Percentiles rank a stretch among this genome's conserved stretches.
Evolutionary conservation across 2,329 filamentous ascomycete species (phyloP).

Genomic region (Pestalotiopsis sp.): DNA sequence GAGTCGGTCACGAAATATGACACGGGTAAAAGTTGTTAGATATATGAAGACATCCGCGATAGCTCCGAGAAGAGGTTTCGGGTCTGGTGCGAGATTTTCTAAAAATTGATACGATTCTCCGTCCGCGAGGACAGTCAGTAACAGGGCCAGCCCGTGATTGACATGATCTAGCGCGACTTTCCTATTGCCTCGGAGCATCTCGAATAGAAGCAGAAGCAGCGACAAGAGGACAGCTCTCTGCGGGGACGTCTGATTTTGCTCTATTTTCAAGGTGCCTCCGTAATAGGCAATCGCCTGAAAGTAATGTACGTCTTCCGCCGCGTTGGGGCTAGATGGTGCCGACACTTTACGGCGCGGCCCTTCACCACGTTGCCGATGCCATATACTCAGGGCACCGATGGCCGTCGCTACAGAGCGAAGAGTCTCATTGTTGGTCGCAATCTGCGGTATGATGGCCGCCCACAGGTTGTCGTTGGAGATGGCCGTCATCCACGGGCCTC

Average conservation of each 20-base stretch:
- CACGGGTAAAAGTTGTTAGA: constrained; percentile 25
- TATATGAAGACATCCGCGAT: constrained; percentile 27
- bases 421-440: constrained; percentile 27
- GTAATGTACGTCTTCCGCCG: constrained; percentile 29
- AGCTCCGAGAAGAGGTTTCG: constrained; percentile 24
- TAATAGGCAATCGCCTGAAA: constrained; percentile 38
- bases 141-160: constrained; percentile 37
- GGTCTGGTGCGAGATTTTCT: constrained; percentile 25
- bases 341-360: constrained; percentile 13
- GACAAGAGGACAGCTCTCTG: constrained; percentile 36
- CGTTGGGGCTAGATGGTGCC: neutral
- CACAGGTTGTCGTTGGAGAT: constrained; percentile 29
- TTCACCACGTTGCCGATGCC: constrained; percentile 21
- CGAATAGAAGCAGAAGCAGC: constrained; percentile 34
- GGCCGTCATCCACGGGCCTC: constrained; percentile 31
- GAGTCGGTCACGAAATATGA: constrained; percentile 25
- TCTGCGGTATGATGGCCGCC: constrained; percentile 33
- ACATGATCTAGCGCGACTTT: constrained; percentile 37
- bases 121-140: constrained; percentile 35
- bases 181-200: constrained; percentile 31
- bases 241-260: constrained; percentile 28
- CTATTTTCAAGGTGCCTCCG: constrained; percentile 35
- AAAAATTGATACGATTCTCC: constrained; percentile 17
- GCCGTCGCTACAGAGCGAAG: constrained; percentile 35
- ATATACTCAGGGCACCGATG: constrained; percentile 32